Conservation (phyloP, 192 early-diverging fungal genomes). For the Phycomyces nitens region DNA sequence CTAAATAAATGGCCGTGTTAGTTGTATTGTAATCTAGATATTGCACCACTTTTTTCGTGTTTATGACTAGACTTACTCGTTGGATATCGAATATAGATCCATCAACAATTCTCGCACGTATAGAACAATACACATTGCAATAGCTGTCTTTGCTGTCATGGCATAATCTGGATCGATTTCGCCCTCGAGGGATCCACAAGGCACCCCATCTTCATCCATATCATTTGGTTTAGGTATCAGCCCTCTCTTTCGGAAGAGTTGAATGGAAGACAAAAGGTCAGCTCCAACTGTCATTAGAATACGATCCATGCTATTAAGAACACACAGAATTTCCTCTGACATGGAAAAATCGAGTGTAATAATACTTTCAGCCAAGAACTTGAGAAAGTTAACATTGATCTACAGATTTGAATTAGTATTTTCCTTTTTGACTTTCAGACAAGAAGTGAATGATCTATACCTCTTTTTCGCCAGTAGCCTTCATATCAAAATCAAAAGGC, state of each 20-base stretch:
- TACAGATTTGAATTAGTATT: background rate
- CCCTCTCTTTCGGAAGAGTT: constrained; percentile 26
- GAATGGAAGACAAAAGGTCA: constrained; percentile 48
- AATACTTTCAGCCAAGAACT: constrained; percentile 84
- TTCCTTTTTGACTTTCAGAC: constrained; percentile 35
- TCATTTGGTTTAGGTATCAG: background rate
- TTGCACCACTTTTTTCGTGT: too few relatives aligned
- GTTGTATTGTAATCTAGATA: too few relatives aligned
- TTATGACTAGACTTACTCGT: constrained; percentile 2
- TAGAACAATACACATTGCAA: constrained; percentile 10
- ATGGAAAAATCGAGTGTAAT: constrained; percentile 76
- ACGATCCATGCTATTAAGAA: constrained; percentile 71
- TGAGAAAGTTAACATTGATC: constrained; percentile 43
- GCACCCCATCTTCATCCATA: background rate
- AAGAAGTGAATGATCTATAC: background rate
- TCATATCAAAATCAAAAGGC: constrained; percentile 23
- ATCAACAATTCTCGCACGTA: constrained; percentile 1
- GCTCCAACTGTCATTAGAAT: constrained; percentile 70
- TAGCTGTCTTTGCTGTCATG: constrained; percentile 3
- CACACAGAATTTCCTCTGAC: constrained; percentile 75
- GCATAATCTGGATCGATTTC: background rate
- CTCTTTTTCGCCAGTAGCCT: background rate
- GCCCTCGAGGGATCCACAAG: background rate
- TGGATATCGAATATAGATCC: constrained; percentile 14
- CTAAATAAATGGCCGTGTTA: background rate